A percentile compares a stretch with the other conserved stretches of the same genome.
Conservation (phyloP, 1,139 yeast species). For the Blastobotrys persicus region DNA sequence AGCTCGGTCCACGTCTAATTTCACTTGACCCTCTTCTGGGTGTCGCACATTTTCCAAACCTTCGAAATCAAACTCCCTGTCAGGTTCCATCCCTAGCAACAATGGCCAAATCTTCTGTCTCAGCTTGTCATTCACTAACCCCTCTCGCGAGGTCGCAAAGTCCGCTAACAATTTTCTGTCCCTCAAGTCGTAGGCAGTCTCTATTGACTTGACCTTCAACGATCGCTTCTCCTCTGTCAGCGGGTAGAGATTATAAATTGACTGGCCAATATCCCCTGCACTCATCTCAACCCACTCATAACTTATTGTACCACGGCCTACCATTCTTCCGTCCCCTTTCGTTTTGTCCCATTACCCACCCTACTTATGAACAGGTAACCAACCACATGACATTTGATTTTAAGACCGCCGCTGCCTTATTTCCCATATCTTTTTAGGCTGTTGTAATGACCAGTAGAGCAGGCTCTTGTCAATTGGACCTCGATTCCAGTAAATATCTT, state of each 20-base stretch:
- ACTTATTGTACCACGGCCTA: background rate
- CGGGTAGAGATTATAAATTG: constrained; percentile 48
- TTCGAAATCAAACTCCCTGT: constrained; percentile 9
- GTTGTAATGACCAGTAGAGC: no score
- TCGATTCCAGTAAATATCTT: no score
- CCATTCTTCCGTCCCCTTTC: background rate
- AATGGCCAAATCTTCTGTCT: constrained; percentile 34
- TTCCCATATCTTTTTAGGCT: no score
- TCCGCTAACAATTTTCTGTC: constrained; percentile 35
- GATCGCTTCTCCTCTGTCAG: constrained; percentile 42
- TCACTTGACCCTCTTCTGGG: constrained; percentile 74
- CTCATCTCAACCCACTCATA: constrained; percentile 51
- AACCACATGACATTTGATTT: no score
- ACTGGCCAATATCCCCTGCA: constrained; percentile 47
- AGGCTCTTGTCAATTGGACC: no score
- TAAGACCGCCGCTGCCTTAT: no score
- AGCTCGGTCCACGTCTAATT: constrained; percentile 72
- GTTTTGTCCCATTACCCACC: no score
- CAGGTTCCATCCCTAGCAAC: constrained; percentile 10
- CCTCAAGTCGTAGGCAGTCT: constrained; percentile 40
- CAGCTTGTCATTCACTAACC: constrained; percentile 45
- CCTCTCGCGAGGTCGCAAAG: constrained; percentile 43
- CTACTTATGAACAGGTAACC: no score
- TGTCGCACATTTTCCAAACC: constrained; percentile 42
- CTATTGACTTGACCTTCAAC: constrained; percentile 44